Evolutionary conservation across 2,329 filamentous ascomycete genomes (phyloP).

Genomic region (Diaporthe capsici): DNA sequence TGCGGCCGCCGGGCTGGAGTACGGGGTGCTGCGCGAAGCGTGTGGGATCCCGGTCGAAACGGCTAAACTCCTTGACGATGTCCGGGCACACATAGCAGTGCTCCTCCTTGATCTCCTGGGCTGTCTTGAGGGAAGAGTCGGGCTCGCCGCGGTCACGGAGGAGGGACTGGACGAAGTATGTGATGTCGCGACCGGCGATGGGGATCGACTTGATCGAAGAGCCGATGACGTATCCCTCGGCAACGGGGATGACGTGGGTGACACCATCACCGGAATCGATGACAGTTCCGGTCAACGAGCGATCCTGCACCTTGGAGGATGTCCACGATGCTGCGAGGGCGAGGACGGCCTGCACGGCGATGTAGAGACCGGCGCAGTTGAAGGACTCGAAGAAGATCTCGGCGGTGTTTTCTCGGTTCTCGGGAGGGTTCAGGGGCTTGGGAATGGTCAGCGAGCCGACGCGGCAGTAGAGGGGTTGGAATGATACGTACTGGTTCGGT

Average conservation of each 20-base stretch:
- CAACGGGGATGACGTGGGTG: conserved; percentile 98
- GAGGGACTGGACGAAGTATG: conserved; percentile 97
- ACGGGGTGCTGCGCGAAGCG: conserved; percentile 93
- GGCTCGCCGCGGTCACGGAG: conserved; percentile 96
- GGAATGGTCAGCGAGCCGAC: conserved; percentile 26
- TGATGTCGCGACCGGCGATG: conserved; percentile 97
- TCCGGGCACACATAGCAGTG: conserved; percentile 99
- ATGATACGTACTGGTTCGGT: conserved; percentile 86
- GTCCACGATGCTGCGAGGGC: conserved; percentile 98
- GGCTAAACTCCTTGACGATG: conserved; percentile 97
- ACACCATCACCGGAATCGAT: conserved; percentile 99
- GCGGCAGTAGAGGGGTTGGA: background rate
- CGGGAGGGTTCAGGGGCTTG: conserved; percentile 94
- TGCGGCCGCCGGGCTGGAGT: conserved; percentile 85
- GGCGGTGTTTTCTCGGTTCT: conserved; percentile 98
- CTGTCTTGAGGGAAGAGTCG: conserved; percentile 96
- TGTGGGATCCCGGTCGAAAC: conserved; percentile 93
- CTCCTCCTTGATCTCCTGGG: conserved; percentile 98
- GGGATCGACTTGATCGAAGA: conserved; percentile 99
- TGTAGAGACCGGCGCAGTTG: conserved; percentile 99
- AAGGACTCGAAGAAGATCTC: conserved; percentile 99
- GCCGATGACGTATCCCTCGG: conserved; percentile 98
- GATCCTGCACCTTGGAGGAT: conserved; percentile 95
- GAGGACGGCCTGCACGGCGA: conserved; percentile 96
- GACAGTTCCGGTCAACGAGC: conserved; percentile 95